Conservation (phyloP, 2,329 filamentous ascomycete species). For the Penicillium glabrum region DNA sequence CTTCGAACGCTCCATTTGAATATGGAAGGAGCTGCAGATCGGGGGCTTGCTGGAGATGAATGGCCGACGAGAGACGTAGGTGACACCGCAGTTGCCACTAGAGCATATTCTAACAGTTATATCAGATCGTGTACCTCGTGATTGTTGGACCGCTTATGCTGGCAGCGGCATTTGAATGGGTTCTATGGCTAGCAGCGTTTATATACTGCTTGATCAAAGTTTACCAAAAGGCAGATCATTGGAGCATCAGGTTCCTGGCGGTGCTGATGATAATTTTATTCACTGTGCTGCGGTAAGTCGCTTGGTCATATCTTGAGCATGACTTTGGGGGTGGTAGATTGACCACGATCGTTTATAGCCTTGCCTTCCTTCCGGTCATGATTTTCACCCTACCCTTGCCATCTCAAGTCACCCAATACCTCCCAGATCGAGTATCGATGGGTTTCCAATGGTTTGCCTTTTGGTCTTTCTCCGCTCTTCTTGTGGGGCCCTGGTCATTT, state of each 20-base stretch:
- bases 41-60: background rate
- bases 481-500: slow-evolving; percentile 88
- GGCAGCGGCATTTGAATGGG: slow-evolving; percentile 86
- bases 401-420: slow-evolving; percentile 66
- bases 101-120: background rate
- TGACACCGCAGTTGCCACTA: too few relatives aligned
- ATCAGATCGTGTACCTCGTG: slow-evolving; percentile 78
- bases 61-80: slow-evolving; percentile 19
- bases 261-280: slow-evolving; percentile 73
- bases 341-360: slow-evolving; percentile 47
- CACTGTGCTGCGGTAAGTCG: slow-evolving; percentile 66
- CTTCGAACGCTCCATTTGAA: background rate
- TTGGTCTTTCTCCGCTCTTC: slow-evolving; percentile 81
- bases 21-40: background rate
- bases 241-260: slow-evolving; percentile 77
- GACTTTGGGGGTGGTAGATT: background rate
- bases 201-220: slow-evolving; percentile 88
- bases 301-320: background rate
- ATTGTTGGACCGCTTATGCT: slow-evolving; percentile 81
- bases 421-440: slow-evolving; percentile 66
- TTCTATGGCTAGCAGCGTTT: slow-evolving; percentile 92
- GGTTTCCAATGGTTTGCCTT: slow-evolving; percentile 94
- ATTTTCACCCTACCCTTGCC: slow-evolving; percentile 87
- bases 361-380: slow-evolving; percentile 91
- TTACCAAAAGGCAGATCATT: slow-evolving; percentile 84